Conservation (phyloP, 2,329 filamentous ascomycete species). For the Aureobasidium sp. region DNA sequence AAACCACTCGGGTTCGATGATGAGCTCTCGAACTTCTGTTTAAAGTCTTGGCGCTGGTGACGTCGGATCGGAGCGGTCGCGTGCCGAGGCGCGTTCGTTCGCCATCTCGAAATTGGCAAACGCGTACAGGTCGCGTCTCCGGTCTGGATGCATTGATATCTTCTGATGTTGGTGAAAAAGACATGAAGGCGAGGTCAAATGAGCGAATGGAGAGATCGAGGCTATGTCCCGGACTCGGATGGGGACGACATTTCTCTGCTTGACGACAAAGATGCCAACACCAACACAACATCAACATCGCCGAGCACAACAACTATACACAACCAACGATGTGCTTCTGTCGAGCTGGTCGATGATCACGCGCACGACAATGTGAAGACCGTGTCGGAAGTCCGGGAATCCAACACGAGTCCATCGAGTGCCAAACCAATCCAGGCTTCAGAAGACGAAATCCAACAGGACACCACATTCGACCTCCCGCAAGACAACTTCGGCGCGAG, state of each 20-base stretch:
- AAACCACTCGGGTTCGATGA: conserved; percentile 2
- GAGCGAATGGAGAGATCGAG: conserved; percentile 41
- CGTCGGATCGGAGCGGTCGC: not conserved
- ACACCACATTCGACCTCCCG: not conserved
- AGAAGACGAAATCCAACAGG: not conserved
- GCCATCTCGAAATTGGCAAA: not conserved
- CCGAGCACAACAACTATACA: not conserved
- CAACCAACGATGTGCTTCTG: not conserved
- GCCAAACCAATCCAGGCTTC: not conserved
- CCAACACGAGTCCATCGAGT: not conserved
- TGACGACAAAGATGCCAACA: not conserved
- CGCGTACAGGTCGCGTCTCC: not conserved
- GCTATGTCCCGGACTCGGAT: conserved; percentile 44
- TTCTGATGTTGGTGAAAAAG: not conserved
- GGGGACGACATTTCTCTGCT: conserved; percentile 30
- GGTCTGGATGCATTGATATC: not conserved
- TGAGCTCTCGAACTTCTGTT: not conserved
- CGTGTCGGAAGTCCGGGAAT: not conserved
- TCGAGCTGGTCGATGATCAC: not conserved
- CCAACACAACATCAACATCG: not conserved
- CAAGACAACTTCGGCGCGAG: not conserved
- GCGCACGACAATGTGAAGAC: not conserved
- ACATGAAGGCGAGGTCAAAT: conserved; percentile 25
- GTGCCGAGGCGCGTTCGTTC: not conserved
- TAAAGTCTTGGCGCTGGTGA: not conserved